Conservation (phyloP, 2,329 filamentous ascomycete species). For the Microdochium bolleyi region DNA sequence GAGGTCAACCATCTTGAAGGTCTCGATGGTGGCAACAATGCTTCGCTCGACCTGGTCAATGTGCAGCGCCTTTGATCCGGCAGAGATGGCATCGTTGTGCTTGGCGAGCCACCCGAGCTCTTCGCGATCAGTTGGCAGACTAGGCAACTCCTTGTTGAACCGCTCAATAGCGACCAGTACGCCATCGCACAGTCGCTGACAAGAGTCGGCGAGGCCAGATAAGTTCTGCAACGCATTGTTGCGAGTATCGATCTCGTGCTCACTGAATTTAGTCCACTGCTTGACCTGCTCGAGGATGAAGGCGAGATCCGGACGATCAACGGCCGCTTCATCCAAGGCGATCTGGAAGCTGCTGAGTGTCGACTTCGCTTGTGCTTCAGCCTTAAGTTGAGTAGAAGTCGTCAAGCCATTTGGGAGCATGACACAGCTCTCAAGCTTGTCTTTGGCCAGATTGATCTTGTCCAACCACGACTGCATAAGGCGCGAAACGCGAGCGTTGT, state of each 20-base stretch:
- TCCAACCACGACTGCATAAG: slow-evolving; percentile 40
- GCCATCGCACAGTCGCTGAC: slow-evolving; percentile 62
- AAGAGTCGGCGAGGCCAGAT: slow-evolving; percentile 42
- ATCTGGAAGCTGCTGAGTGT: slow-evolving; percentile 18
- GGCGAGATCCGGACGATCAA: slow-evolving; percentile 46
- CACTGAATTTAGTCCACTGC: slow-evolving; percentile 47
- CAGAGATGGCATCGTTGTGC: slow-evolving; percentile 42
- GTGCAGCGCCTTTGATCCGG: slow-evolving; percentile 51
- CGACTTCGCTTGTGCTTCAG: slow-evolving; percentile 17
- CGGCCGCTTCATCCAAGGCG: slow-evolving; percentile 34
- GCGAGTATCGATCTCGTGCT: slow-evolving; percentile 3
- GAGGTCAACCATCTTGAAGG: slow-evolving; percentile 26
- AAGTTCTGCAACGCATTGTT: slow-evolving; percentile 12
- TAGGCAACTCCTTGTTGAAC: slow-evolving; percentile 46
- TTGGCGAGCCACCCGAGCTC: slow-evolving; percentile 55
- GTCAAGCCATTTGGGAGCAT: slow-evolving; percentile 43
- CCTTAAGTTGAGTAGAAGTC: slow-evolving; percentile 26
- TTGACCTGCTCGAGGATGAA: slow-evolving; percentile 61
- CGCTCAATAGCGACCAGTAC: slow-evolving; percentile 75
- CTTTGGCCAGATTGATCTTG: slow-evolving; percentile 34
- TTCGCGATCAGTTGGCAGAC: slow-evolving; percentile 50
- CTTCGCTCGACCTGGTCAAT: slow-evolving; percentile 42
- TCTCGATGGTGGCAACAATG: slow-evolving; percentile 18
- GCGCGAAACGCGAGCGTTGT: slow-evolving; percentile 26
- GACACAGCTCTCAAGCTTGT: slow-evolving; percentile 31